Evolutionary conservation across 768 basidiomycete genomes (phyloP).

Genomic region (Myochromella boudieri): DNA sequence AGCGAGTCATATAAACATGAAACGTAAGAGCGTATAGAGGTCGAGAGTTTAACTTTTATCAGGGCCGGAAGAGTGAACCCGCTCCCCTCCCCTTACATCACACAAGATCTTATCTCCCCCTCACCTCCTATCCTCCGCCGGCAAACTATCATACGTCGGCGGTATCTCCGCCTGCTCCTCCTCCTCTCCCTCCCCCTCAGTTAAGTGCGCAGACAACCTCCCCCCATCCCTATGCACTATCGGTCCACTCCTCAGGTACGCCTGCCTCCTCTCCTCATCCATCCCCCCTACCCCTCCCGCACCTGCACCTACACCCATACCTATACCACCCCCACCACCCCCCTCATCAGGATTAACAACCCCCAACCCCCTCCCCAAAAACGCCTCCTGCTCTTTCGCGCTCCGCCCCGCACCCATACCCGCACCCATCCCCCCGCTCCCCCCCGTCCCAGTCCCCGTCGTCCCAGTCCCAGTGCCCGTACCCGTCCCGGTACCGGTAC

Average conservation of each 20-base stretch:
- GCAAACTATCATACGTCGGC: conserved; percentile 30
- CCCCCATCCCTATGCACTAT: conserved; percentile 29
- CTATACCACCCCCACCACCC: background rate
- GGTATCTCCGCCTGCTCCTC: conserved; percentile 25
- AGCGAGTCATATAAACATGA: too few species aligned
- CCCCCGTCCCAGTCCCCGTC: background rate
- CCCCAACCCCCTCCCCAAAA: conserved; percentile 8
- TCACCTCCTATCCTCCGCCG: conserved; percentile 8
- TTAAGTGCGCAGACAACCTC: conserved; percentile 5
- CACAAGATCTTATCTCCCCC: background rate
- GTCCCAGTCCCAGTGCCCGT: background rate
- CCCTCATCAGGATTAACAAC: conserved; percentile 9
- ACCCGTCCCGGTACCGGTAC: too few species aligned
- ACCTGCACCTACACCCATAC: conserved; percentile 4
- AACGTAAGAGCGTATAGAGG: background rate
- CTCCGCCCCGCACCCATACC: too few species aligned
- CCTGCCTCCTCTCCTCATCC: background rate
- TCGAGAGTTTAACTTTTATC: background rate
- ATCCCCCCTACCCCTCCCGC: background rate
- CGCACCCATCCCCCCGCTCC: too few species aligned
- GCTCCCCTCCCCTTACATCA: background rate
- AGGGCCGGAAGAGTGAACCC: background rate
- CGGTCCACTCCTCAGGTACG: conserved; percentile 9
- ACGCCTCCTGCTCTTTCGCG: conserved; percentile 26
- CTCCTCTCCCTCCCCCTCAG: conserved; percentile 16